These are phyloP conservation scores for Thraustochytrium sp. DNA, from an alignment of 352 stramenopile genomes.

Conservation along the genomic window DNA sequence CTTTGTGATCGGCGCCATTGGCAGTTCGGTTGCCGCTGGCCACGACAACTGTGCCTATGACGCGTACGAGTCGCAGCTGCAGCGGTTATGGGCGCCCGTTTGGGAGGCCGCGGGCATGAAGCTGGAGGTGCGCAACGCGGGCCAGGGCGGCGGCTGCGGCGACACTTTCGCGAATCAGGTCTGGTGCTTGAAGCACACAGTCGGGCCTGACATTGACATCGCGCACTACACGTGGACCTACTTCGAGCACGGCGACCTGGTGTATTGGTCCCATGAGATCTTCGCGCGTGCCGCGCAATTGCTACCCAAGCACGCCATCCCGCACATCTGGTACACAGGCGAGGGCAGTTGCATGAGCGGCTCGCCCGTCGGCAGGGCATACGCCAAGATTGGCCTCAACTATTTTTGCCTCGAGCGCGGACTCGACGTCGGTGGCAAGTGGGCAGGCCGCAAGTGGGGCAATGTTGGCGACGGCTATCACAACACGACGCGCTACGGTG, in stretches of 20 bases:
- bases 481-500: slow-evolving; percentile 36
- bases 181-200: slow-evolving; percentile 21
- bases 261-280: neutral
- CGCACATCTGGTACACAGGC: slow-evolving; percentile 17
- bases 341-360: neutral
- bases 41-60: slow-evolving; percentile 42
- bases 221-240: slow-evolving; percentile 43
- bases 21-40: slow-evolving; percentile 33
- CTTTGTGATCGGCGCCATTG: slow-evolving; percentile 17
- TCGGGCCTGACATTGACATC: slow-evolving; percentile 13
- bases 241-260: slow-evolving; percentile 27
- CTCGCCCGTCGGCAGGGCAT: neutral
- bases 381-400: neutral
- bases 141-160: slow-evolving; percentile 27
- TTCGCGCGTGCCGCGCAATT: neutral
- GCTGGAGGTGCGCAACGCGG: slow-evolving; percentile 29
- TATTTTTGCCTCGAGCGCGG: slow-evolving; percentile 28
- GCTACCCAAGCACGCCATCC: neutral
- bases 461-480: slow-evolving; percentile 32
- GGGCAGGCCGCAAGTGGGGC: slow-evolving; percentile 20
- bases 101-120: slow-evolving; percentile 37
- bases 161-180: slow-evolving; percentile 40
- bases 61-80: slow-evolving; percentile 7
- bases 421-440: neutral
- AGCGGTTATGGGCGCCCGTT: neutral